A percentile compares a stretch with the other conserved stretches of the same genome.
Evolutionary conservation across 2,329 filamentous ascomycete species (phyloP).

Genomic region (Penicillium sclerotigenum): DNA sequence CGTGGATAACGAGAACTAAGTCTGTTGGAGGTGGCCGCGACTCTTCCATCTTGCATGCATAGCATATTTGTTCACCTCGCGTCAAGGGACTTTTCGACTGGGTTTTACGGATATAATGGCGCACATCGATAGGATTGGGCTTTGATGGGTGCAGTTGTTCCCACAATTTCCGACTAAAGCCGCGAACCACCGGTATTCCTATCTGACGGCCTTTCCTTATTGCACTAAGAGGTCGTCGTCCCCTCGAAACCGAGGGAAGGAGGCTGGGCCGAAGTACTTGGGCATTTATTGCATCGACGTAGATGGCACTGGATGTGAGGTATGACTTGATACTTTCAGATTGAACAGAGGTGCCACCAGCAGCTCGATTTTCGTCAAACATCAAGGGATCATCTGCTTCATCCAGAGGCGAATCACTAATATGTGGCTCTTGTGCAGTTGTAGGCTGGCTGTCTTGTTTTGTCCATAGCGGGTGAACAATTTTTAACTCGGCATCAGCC

Average conservation of each 20-base stretch:
- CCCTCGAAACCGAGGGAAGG: slow-evolving; percentile 80
- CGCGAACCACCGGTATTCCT: slow-evolving; percentile 82
- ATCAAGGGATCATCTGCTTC: slow-evolving; percentile 10
- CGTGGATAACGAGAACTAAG: slow-evolving; percentile 85
- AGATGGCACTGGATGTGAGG: slow-evolving; percentile 77
- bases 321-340: slow-evolving; percentile 58
- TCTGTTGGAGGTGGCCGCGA: slow-evolving; percentile 73
- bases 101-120: slow-evolving; percentile 41
- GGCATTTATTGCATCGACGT: slow-evolving; percentile 71
- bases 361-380: slow-evolving; percentile 42
- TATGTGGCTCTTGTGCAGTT: slow-evolving; percentile 39
- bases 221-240: slow-evolving; percentile 74
- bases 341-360: slow-evolving; percentile 40
- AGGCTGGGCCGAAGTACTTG: slow-evolving; percentile 84
- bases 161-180: slow-evolving; percentile 79
- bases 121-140: slow-evolving; percentile 40
- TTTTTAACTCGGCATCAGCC: slow-evolving; percentile 84
- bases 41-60: slow-evolving; percentile 62
- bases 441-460: slow-evolving; percentile 42
- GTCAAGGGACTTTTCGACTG: slow-evolving; percentile 32
- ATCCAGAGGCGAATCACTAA: slow-evolving; percentile 22
- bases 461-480: slow-evolving; percentile 79
- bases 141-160: slow-evolving; percentile 63
- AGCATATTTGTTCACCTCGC: slow-evolving; percentile 36
- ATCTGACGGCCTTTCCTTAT: slow-evolving; percentile 80